Evolutionary conservation across 768 basidiomycete genomes (phyloP).

Genomic region (Mycena rebaudengoi): DNA sequence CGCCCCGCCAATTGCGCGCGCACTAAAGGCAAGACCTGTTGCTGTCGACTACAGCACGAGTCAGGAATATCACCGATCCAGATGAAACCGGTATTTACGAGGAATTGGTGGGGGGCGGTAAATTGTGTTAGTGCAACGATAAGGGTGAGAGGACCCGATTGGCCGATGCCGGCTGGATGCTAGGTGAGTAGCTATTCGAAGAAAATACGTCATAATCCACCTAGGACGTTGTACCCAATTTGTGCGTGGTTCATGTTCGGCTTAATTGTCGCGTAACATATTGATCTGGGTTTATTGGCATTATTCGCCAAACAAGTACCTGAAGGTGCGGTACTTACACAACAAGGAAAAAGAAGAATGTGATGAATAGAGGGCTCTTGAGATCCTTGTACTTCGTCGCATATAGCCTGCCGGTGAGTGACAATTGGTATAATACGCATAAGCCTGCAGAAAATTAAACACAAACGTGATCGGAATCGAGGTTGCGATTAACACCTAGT

Average conservation of each 20-base stretch:
- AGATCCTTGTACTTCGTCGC: constrained; percentile 29
- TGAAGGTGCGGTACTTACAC: background rate
- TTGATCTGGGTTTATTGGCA: constrained; percentile 5
- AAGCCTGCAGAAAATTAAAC: background rate
- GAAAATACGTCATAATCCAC: background rate
- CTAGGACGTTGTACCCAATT: constrained; percentile 23
- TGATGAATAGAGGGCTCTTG: constrained; percentile 24
- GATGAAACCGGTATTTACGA: constrained; percentile 1
- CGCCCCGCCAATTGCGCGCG: constrained; percentile 29
- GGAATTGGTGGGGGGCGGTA: constrained; percentile 27
- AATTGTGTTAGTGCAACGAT: constrained; percentile 29
- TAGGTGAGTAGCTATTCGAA: background rate
- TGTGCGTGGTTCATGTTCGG: constrained; percentile 28
- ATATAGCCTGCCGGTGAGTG: constrained; percentile 19
- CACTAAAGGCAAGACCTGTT: constrained; percentile 29
- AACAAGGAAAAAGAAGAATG: constrained; percentile 28
- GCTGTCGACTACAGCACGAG: constrained; percentile 21
- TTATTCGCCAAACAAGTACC: background rate
- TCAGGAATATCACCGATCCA: background rate
- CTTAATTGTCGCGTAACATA: constrained; percentile 30
- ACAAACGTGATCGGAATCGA: constrained; percentile 28
- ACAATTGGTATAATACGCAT: background rate
- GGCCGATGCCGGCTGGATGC: constrained; percentile 24
- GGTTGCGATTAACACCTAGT: constrained; percentile 10
- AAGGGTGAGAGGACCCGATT: constrained; percentile 29